These are phyloP conservation scores for Quercus glauca DNA, from an alignment of 306 rosid species.

Conservation along the genomic window DNA sequence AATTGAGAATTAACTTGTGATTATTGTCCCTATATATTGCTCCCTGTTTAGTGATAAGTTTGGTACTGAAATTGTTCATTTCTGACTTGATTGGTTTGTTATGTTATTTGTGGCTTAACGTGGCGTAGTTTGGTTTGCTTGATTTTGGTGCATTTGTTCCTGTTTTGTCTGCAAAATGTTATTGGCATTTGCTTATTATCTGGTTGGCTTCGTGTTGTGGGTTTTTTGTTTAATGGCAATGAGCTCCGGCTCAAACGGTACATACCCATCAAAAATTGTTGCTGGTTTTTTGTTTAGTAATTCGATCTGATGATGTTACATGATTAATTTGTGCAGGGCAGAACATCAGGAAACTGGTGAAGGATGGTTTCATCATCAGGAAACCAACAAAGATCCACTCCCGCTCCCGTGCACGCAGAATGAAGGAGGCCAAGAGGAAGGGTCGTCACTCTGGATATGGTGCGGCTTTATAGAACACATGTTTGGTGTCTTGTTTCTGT, in stretches of 20 bases:
- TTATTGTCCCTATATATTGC: too few relatives aligned
- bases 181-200: background rate
- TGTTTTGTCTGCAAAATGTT: background rate
- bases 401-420: conserved; percentile 63
- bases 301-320: background rate
- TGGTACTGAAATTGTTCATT: background rate
- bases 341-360: conserved; percentile 56
- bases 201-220: background rate
- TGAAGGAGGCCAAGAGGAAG: conserved; percentile 62
- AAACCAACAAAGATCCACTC: conserved; percentile 68
- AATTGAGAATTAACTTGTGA: too few relatives aligned
- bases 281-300: background rate
- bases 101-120: background rate
- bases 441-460: conserved; percentile 66
- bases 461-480: background rate
- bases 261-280: too few relatives aligned
- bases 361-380: conserved; percentile 62
- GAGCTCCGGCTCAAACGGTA: too few relatives aligned
- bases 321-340: conserved; percentile 38
- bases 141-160: background rate
- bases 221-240: too few relatives aligned
- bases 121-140: background rate
- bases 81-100: background rate
- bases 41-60: background rate
- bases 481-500: background rate